These are phyloP conservation scores for Cymbopogon citratus DNA, from an alignment of 176 grass and related monocot species.

Conservation along the genomic window DNA sequence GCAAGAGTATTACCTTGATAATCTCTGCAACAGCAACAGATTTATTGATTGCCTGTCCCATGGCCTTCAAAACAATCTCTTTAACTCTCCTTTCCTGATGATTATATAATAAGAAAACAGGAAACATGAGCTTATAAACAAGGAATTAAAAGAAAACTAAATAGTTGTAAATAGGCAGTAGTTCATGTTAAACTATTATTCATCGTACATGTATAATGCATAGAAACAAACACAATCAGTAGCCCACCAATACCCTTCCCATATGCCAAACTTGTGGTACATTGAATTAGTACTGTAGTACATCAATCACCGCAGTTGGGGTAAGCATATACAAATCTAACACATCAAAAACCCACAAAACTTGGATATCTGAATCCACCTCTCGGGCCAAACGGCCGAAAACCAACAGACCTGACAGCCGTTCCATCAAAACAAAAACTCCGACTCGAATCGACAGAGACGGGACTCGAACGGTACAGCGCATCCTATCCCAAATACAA, in stretches of 20 bases:
- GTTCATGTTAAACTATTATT: not conserved
- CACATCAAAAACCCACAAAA: not conserved
- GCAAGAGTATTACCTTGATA: conserved; percentile 59
- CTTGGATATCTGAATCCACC: not conserved
- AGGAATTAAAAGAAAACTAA: not conserved
- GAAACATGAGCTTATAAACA: not conserved
- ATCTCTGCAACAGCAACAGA: conserved; percentile 88
- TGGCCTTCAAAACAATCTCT: conserved; percentile 94
- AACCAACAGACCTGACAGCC: not conserved
- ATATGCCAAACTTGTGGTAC: not conserved
- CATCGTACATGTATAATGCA: not conserved
- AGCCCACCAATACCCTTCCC: not conserved
- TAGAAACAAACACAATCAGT: not conserved
- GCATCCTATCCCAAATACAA: too few relatives aligned
- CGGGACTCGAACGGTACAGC: not conserved
- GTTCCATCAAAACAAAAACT: not conserved
- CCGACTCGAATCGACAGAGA: not conserved
- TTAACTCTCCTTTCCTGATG: conserved; percentile 67
- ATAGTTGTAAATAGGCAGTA: not conserved
- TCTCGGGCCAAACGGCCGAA: not conserved
- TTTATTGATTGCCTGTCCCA: conserved; percentile 97
- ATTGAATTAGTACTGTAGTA: not conserved
- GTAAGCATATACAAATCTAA: not conserved
- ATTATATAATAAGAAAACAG: not conserved
- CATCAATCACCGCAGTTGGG: not conserved